phyloP scores from a whole-genome alignment of 169 alveolate species.

The Amoebophrya sp. region DNA sequence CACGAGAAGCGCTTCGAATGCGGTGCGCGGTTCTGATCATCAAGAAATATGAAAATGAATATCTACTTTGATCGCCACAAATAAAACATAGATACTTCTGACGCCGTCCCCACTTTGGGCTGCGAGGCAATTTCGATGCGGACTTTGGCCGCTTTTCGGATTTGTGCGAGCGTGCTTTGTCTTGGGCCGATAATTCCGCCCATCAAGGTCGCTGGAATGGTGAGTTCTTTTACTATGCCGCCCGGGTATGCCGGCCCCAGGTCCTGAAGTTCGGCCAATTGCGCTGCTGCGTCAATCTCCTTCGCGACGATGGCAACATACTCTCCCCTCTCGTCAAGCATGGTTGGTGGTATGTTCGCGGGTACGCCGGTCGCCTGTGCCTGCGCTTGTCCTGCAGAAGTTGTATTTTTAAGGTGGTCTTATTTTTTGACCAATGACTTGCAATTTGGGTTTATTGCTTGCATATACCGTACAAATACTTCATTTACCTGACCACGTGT shows the following conservation, averaged over 20 bases:
- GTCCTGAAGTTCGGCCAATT: conserved; percentile 4
- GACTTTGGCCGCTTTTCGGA: conserved; percentile 1
- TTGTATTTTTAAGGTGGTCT: too few species aligned
- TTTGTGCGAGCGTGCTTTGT: not conserved
- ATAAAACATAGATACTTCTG: not conserved
- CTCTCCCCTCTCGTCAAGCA: not conserved
- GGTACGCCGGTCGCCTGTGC: not conserved
- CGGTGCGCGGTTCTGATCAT: too few species aligned
- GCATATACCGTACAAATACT: too few species aligned
- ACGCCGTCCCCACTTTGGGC: not conserved
- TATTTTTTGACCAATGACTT: too few species aligned
- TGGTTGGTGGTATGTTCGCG: not conserved
- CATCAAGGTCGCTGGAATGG: not conserved
- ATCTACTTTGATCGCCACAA: too few species aligned
- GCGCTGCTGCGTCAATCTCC: not conserved
- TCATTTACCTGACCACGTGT: too few species aligned
- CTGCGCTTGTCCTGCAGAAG: not conserved
- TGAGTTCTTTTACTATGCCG: not conserved
- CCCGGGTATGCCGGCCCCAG: not conserved
- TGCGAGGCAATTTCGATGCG: not conserved
- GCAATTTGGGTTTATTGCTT: too few species aligned
- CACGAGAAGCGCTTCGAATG: too few species aligned
- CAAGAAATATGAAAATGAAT: too few species aligned
- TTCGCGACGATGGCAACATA: not conserved
- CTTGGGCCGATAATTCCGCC: not conserved